Evolutionary conservation across 2,329 filamentous ascomycete genomes (phyloP), one percentile per base, ranked within the genome.

Genomic region (Sporothrix luriei): DNA sequence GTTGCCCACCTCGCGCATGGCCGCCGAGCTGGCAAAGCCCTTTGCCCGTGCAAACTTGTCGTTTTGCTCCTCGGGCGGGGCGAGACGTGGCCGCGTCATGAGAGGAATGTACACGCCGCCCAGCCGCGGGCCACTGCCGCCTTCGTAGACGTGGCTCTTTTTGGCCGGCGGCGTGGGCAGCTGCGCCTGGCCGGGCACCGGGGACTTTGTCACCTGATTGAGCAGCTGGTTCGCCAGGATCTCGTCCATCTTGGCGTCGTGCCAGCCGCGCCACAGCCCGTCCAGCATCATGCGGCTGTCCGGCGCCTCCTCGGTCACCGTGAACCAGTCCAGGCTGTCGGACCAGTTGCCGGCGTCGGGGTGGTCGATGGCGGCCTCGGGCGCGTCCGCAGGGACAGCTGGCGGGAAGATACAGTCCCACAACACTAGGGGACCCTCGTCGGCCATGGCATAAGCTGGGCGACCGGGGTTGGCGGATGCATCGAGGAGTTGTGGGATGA

Each of bases 401-500:
- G 81, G 80, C 0, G 92, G 92, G 79, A 97, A 99, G 46, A 96
- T 84, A 79, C 94, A 98, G 80, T 98, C 93, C 94, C 94, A 98
- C 6, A 99, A 86, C 19, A 98, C 95, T 10, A 99, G 85, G 2
- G 95, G 94, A 33, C 89, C 87, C 77, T 98, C 94, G 65, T 90
- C 89, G 0, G 95, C 95, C 88, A 99, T 96, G 76, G 91, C 88
- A 80, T 98, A 99, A 72, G 87, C 87, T 0, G 95, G 95, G 73
- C 90, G 89, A n/a, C 88, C 82, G 2, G 94, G 92, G 75, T 89
- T 90, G 73, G 85, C 85, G 38, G 82, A 76, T 10, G 91, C 82
- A 77, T 98, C 91, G 33, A 99, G 85, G 54, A 99, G 83, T 29
- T 90, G 84, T 66, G 87, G 84, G 55, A 98, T 84, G 16, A 98